Evolutionary conservation across 352 stramenopile genomes (phyloP), one percentile per base, ranked within the genome.

Genomic region (Achlya hypogyna): DNA sequence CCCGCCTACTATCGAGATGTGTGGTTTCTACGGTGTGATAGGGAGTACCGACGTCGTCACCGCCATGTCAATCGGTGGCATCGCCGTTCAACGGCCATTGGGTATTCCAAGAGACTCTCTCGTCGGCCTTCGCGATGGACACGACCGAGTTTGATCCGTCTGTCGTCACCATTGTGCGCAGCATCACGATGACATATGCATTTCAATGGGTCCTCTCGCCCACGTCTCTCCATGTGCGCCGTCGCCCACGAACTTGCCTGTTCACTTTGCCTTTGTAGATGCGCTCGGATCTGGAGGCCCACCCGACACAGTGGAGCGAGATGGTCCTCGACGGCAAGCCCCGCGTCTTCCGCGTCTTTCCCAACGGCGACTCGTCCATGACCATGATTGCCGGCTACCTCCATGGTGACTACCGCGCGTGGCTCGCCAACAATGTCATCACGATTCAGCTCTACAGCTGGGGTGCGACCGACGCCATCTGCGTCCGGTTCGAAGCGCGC

Each of bases 301-400:
- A 56, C 51, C 28, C 23, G 18, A 58, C 42, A 42, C 60, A 32
- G 25, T 67, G 35, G 35, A 75, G 78, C 69, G 52, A 59, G 23
- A 53, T 91, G 25, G 72, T 89, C 8, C 64, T 91, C 34, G 81
- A 91, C 58, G 73, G 74, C 27, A 84, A 79, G 35, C 79, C 79
- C 35, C 79, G 79, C 20, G 71, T 87, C 51, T 88, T 84, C 69
- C 80, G 78, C 4, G 52, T 83, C 25, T 78, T 84, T 20, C 73
- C 76, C 25, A 84, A 88, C 63, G 82, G 82, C 45, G 63, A 76
- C 35, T 75, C 80, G 23, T 71, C 62, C 25, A 70, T 75, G 27
- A 62, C 59, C 28, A 71, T 65, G 34, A 64, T 80, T n/a, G 70
- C 72, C 22, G 68, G 54, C 3, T 62, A 74, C 20, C 62, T 47